These are phyloP conservation scores for Candida boidinii DNA, from an alignment of 805 yeast species.

Conservation along the genomic window DNA sequence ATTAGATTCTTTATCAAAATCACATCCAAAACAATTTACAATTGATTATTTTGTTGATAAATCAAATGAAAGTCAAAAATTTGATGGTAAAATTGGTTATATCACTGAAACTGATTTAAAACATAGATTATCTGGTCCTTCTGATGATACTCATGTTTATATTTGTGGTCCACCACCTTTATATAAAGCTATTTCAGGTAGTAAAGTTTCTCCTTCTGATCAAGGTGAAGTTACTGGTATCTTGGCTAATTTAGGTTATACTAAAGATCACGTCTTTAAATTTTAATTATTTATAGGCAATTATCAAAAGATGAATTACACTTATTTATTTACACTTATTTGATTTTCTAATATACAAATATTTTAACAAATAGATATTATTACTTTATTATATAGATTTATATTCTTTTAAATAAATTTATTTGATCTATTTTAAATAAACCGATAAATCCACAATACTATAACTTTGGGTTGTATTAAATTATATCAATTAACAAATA, in stretches of 20 bases:
- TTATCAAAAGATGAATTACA: too few species aligned
- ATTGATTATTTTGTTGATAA: slow-evolving; percentile 76
- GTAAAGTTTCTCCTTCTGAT: slow-evolving; percentile 75
- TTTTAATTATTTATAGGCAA: too few species aligned
- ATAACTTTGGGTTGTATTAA: too few species aligned
- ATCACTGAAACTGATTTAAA: slow-evolving; percentile 68
- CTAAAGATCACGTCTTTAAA: slow-evolving; percentile 82
- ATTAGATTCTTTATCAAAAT: slow-evolving; percentile 57
- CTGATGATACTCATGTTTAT: slow-evolving; percentile 60
- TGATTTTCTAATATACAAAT: too few species aligned
- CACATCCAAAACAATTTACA: slow-evolving; percentile 70
- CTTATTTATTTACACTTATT: too few species aligned
- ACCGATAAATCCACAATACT: too few species aligned
- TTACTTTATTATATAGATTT: too few species aligned
- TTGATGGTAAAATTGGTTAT: slow-evolving; percentile 62
- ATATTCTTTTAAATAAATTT: too few species aligned
- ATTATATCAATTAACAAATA: too few species aligned
- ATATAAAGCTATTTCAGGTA: slow-evolving; percentile 82
- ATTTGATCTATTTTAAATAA: too few species aligned
- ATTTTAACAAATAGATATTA: too few species aligned
- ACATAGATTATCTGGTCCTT: slow-evolving; percentile 54
- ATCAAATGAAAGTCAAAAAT: slow-evolving; percentile 27
- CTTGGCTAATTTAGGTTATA: slow-evolving; percentile 80
- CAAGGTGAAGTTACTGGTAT: slow-evolving; percentile 94
- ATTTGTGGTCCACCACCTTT: slow-evolving; percentile 96